Evolutionary conservation across 1,139 yeast genomes (phyloP).

Genomic region (Eremothecium coryli): DNA sequence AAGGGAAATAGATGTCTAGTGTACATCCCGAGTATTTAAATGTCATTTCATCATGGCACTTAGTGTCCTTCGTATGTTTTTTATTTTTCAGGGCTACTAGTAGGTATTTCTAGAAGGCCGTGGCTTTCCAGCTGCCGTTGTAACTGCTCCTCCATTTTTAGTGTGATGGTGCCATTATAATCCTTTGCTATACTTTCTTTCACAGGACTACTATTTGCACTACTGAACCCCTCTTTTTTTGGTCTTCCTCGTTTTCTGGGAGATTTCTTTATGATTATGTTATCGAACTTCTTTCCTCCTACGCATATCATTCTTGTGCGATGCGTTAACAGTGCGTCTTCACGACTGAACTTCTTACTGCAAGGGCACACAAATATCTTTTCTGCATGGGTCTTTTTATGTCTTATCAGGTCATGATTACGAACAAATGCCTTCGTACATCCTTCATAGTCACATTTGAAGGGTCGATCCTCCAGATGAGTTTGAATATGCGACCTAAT

Average conservation of each 20-base stretch:
- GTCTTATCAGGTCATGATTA: constrained; percentile 90
- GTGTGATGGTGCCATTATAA: constrained; percentile 17
- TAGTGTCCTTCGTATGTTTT: no score
- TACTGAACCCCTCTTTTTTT: constrained; percentile 33
- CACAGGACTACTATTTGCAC: constrained; percentile 28
- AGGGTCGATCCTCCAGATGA: constrained; percentile 89
- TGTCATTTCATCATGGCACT: no score
- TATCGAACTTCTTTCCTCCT: constrained; percentile 49
- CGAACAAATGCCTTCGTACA: constrained; percentile 69
- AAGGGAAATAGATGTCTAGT: no score
- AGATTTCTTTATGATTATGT: constrained; percentile 29
- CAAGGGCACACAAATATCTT: constrained; percentile 74
- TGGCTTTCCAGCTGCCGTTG: no score
- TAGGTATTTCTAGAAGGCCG: no score
- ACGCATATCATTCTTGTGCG: constrained; percentile 66
- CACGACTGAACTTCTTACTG: constrained; percentile 83
- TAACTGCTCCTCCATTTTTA: constrained; percentile 23
- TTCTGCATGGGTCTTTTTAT: constrained; percentile 77
- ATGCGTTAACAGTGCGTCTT: constrained; percentile 83
- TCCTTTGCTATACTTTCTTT: constrained; percentile 21
- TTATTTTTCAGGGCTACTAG: no score
- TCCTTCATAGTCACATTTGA: constrained; percentile 49
- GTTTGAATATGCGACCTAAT: constrained; percentile 97
- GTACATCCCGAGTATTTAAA: no score
- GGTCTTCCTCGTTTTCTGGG: constrained; percentile 13